Conservation (phyloP, 306 rosid genomes). For the Pyrus pyrifolia region DNA sequence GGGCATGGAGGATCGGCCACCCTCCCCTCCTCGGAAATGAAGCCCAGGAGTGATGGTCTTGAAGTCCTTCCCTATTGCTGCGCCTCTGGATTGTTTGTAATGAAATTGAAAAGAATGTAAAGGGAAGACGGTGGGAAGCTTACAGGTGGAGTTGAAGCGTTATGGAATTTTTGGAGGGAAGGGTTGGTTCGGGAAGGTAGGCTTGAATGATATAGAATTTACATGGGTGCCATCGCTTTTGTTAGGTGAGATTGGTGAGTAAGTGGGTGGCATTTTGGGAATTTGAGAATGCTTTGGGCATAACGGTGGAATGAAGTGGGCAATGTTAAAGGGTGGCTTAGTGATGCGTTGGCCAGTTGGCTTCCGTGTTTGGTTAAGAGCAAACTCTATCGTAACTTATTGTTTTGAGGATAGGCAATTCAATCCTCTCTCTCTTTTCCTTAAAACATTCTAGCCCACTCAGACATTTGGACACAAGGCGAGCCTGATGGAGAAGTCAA, state of each 20-base stretch:
- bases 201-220: background rate
- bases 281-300: accelerated
- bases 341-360: slow-evolving; percentile 4
- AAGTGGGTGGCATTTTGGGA: slow-evolving; percentile 8
- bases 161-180: slow-evolving; percentile 23
- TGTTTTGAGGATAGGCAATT: too few relatives aligned
- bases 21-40: too few relatives aligned
- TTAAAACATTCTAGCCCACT: too few relatives aligned
- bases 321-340: background rate
- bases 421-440: too few relatives aligned
- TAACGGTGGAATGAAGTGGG: slow-evolving; percentile 16
- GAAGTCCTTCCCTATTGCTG: too few relatives aligned
- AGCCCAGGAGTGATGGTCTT: too few relatives aligned
- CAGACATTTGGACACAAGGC: too few relatives aligned
- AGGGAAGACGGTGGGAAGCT: background rate
- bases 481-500: too few relatives aligned
- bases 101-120: too few relatives aligned
- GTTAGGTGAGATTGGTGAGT: background rate
- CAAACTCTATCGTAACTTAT: too few relatives aligned
- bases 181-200: background rate
- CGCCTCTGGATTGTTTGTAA: too few relatives aligned
- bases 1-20: too few relatives aligned
- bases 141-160: slow-evolving; percentile 9
- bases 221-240: background rate
- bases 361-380: background rate